These are phyloP conservation scores for Nothophoma quercina DNA, from an alignment of 2,329 filamentous ascomycete species.

Conservation along the genomic window DNA sequence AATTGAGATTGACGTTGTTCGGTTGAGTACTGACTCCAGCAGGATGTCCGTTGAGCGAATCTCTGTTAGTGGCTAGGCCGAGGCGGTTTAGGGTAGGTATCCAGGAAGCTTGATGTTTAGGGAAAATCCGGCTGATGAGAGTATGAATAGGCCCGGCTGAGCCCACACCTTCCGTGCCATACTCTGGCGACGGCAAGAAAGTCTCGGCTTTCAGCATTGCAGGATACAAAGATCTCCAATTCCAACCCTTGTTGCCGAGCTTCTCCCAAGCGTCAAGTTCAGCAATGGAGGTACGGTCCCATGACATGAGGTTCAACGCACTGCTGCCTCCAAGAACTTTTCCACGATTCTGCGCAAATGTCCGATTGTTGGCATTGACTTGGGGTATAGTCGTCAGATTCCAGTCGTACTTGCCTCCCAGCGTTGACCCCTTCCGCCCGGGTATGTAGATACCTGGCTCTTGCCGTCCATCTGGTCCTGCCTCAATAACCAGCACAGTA, in stretches of 20 bases:
- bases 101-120: conserved; percentile 54
- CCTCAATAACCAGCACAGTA: conserved; percentile 37
- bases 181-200: conserved; percentile 36
- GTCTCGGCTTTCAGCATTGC: conserved; percentile 46
- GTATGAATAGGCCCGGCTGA: conserved; percentile 42
- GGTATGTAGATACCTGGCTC: conserved; percentile 38
- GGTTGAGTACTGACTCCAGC: conserved; percentile 61
- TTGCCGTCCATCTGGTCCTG: conserved; percentile 38
- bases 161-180: conserved; percentile 40
- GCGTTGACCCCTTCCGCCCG: conserved; percentile 37
- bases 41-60: conserved; percentile 60
- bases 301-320: conserved; percentile 53
- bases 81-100: conserved; percentile 57
- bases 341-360: conserved; percentile 54
- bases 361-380: conserved; percentile 49
- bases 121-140: conserved; percentile 54
- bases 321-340: conserved; percentile 59
- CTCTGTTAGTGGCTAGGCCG: conserved; percentile 52
- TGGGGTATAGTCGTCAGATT: conserved; percentile 58
- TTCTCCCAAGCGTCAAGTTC: conserved; percentile 46
- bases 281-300: conserved; percentile 39
- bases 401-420: conserved; percentile 40
- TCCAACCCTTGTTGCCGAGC: conserved; percentile 43
- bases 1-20: conserved; percentile 58
- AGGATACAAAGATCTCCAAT: conserved; percentile 41